Conservation (phyloP, 345 rosid genomes). For the Punica granatum region DNA sequence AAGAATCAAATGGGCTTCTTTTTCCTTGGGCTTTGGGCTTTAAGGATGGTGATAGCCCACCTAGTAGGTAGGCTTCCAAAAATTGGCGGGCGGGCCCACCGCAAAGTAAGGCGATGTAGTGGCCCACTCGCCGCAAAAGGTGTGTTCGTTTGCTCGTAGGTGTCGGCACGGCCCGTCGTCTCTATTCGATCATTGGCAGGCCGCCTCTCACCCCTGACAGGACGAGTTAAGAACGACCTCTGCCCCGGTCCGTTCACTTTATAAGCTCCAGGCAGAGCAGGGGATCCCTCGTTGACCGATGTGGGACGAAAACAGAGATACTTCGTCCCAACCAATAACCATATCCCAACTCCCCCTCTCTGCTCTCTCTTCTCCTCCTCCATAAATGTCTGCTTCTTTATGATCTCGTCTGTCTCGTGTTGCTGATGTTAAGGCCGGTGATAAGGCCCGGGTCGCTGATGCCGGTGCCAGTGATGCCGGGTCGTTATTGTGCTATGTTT, state of each 20-base stretch:
- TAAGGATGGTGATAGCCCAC: conserved; percentile 21
- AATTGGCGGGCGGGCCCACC: conserved; percentile 68
- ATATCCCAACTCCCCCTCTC: too few relatives aligned
- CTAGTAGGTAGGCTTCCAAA: conserved; percentile 56
- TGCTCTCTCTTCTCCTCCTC: too few relatives aligned
- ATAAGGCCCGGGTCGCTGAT: too few relatives aligned
- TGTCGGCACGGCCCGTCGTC: conserved; percentile 89
- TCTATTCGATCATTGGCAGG: conserved; percentile 65
- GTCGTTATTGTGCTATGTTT: too few relatives aligned
- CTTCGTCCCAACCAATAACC: too few relatives aligned
- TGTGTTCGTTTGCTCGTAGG: conserved; percentile 35
- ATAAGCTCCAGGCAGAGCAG: neutral
- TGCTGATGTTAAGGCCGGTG: too few relatives aligned
- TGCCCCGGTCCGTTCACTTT: fast-evolving
- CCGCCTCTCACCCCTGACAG: conserved; percentile 80
- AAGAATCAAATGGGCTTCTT: too few relatives aligned
- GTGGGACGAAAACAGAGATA: conserved; percentile 23
- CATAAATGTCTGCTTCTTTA: too few relatives aligned
- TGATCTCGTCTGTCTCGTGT: too few relatives aligned
- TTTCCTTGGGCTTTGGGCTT: too few relatives aligned
- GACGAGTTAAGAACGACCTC: conserved; percentile 13
- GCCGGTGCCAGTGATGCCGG: too few relatives aligned
- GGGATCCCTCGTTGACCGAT: neutral
- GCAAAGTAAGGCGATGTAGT: conserved; percentile 39
- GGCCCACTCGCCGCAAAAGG: conserved; percentile 36